Evolutionary conservation across 208 protist species (phyloP), one percentile per base, ranked within the genome.

Genomic region (Leishmania amazonensis): DNA sequence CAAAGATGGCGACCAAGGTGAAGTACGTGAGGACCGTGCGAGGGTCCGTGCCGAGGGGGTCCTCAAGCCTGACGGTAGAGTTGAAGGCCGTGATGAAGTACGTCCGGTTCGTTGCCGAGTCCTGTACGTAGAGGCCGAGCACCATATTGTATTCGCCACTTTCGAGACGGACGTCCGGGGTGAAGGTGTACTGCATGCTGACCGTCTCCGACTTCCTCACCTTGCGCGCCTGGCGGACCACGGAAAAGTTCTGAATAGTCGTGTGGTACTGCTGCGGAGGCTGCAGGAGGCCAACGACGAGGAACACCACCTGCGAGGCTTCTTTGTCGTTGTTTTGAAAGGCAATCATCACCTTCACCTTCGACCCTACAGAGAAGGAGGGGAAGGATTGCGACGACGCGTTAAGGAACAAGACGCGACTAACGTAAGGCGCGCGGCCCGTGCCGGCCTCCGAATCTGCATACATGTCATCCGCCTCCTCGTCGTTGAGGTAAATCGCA

Each of bases 221-320:
- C 38, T 73, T 83, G 71, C 94, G 92, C 5, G 85, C 94, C 68
- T 97, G 90, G 64, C 91, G 91, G 35, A 96, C 87, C 58, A 93
- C 89, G 13, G 94, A 97, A 78, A 98, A 98, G 92, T 98, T 98
- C 86, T 97, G 94, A 28, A 97, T 38, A 3, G 92, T 83, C 8
- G 79, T 87, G 64, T 87, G 68, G 80, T 84, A 91, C 42, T 75
- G 53, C 60, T 87, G 78, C 11, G 85, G 65, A 8, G 89, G 90
- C 65, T 93, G 87, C 45, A 98, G 81, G 74, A 91, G 84, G 17
- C 85, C 93, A 17, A 86, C 78, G 6, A 93, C 77, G 54, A 96
- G 88, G 24, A 96, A 79, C 53, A 96, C 81, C 24, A 87, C 81
- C 83, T 93, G 85, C 1, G 83, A 42, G 70, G 70, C 78, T 19